Percentiles rank a stretch among this genome's conserved stretches.
These are phyloP conservation scores for Haematococcus lacustris DNA, from an alignment of 139 green algal species.

Conservation along the genomic window DNA sequence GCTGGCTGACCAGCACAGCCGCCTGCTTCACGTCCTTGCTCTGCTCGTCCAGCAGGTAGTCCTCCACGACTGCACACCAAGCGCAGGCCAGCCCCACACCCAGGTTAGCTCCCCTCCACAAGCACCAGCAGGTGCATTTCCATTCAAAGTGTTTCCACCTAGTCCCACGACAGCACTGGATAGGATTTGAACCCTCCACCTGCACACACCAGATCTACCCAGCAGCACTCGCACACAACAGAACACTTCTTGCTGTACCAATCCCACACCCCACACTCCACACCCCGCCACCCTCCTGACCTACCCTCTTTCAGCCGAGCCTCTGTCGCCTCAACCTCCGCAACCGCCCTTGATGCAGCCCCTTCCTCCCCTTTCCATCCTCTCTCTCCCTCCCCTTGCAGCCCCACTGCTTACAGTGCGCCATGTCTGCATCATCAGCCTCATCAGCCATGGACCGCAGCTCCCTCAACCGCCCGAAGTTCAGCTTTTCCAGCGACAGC, in stretches of 20 bases:
- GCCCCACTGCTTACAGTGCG: slow-evolving; percentile 33
- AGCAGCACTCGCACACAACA: no score
- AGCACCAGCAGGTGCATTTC: background rate
- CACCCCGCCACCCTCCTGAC: no score
- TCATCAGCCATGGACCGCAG: slow-evolving; percentile 55
- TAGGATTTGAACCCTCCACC: no score
- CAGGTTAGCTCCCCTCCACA: background rate
- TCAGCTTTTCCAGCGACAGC: slow-evolving; percentile 84
- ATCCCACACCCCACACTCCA: no score
- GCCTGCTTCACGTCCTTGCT: slow-evolving; percentile 66
- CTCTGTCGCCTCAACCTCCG: no score
- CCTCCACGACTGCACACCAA: slow-evolving; percentile 28
- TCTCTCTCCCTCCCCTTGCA: background rate
- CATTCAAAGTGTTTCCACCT: background rate
- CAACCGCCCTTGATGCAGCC: background rate
- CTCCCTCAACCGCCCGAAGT: slow-evolving; percentile 67
- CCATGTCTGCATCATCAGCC: slow-evolving; percentile 45
- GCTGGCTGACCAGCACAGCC: slow-evolving; percentile 46
- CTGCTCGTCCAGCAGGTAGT: slow-evolving; percentile 56
- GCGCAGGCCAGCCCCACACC: background rate
- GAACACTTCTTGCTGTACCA: no score
- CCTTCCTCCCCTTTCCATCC: background rate
- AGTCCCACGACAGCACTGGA: background rate
- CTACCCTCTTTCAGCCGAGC: no score
- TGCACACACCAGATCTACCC: no score